Conservation (phyloP, 2,329 filamentous ascomycete genomes). For the Hortaea werneckii region DNA sequence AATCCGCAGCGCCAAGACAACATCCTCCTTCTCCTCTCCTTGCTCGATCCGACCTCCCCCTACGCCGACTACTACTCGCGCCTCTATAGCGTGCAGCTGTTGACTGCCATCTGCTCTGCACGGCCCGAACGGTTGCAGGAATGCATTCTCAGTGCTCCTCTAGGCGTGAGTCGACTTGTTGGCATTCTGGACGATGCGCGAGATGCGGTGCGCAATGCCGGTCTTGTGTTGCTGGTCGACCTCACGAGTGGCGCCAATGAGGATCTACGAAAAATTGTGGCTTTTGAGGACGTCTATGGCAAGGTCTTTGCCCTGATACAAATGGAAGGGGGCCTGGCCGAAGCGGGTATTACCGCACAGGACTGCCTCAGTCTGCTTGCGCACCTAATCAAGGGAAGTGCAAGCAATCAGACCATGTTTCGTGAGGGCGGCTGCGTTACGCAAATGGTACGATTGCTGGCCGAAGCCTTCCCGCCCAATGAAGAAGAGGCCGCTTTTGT, state of each 20-base stretch:
- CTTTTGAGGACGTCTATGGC: constrained; percentile 89
- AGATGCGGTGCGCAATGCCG: constrained; percentile 80
- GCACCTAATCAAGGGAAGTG: constrained; percentile 77
- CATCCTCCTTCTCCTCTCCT: constrained; percentile 77
- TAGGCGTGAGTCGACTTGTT: constrained; percentile 81
- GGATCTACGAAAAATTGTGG: constrained; percentile 89
- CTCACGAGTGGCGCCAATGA: constrained; percentile 69
- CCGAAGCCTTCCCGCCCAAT: constrained; percentile 44
- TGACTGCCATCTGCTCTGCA: constrained; percentile 74
- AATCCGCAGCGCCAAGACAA: constrained; percentile 78
- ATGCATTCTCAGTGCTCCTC: constrained; percentile 78
- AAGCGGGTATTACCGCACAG: constrained; percentile 80
- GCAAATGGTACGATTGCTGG: constrained; percentile 54
- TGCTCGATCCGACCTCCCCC: constrained; percentile 79
- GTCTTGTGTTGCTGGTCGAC: constrained; percentile 74
- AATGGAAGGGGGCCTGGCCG: constrained; percentile 66
- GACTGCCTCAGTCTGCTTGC: constrained; percentile 86
- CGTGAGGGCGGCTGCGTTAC: constrained; percentile 77
- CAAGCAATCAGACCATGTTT: constrained; percentile 88
- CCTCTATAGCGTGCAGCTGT: constrained; percentile 80
- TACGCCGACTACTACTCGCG: constrained; percentile 56
- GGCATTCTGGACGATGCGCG: constrained; percentile 72
- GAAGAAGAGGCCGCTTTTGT: constrained; percentile 15
- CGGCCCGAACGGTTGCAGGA: constrained; percentile 88
- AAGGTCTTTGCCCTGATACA: constrained; percentile 73